Evolutionary conservation across 225 moss, liverwort and hornwort species (phyloP).

Genomic region (Neckera pumila): DNA sequence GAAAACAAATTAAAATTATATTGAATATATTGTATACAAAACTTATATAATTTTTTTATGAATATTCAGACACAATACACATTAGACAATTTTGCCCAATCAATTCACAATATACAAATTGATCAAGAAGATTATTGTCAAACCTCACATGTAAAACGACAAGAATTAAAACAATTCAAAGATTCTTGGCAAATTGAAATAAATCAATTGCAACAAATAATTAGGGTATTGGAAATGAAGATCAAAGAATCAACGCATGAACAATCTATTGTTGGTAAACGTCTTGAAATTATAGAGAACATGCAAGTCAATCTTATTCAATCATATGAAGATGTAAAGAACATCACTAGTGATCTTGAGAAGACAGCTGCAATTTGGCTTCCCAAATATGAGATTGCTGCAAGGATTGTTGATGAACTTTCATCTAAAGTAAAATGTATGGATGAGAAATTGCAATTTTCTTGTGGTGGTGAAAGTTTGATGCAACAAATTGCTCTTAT

Average conservation of each 20-base stretch:
- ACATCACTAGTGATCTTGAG: constrained; percentile 38
- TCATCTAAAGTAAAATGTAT: constrained; percentile 53
- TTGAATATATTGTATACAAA: neutral
- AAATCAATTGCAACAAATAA: constrained; percentile 1
- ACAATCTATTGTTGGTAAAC: constrained; percentile 4
- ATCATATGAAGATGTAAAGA: constrained; percentile 42
- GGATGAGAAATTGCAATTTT: constrained; percentile 45
- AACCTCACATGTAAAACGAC: constrained; percentile 1
- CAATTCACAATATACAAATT: constrained; percentile 38
- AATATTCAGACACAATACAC: constrained; percentile 19
- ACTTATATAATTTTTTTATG: neutral
- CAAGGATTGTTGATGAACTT: constrained; percentile 56
- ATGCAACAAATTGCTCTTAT: constrained; percentile 39
- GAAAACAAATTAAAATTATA: neutral
- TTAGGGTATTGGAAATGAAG: neutral
- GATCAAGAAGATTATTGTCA: constrained; percentile 22
- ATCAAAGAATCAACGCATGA: neutral
- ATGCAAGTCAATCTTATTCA: constrained; percentile 41
- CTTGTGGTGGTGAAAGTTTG: constrained; percentile 30
- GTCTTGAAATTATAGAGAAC: constrained; percentile 42
- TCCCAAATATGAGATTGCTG: constrained; percentile 62
- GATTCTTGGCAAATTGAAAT: constrained; percentile 27
- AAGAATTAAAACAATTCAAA: constrained; percentile 22
- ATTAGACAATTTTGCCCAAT: constrained; percentile 19
- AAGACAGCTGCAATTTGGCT: constrained; percentile 73